Evolutionary conservation across 441 rosid genomes (phyloP).

Genomic region (Syzygium syzygioides): DNA sequence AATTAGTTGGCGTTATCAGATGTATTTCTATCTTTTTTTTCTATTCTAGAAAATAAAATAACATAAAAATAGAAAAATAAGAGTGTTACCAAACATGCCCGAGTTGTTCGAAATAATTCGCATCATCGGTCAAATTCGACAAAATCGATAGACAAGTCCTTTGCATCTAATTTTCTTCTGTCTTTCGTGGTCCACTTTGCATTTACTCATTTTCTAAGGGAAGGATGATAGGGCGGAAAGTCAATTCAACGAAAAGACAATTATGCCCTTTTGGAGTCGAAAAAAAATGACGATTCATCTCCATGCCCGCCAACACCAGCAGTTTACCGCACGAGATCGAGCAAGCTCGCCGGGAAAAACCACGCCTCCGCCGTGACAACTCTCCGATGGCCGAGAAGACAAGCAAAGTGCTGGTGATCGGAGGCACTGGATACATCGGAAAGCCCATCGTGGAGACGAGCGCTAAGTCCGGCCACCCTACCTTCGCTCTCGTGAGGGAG

Average conservation of each 20-base stretch:
- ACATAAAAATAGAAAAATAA: no score
- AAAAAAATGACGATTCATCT: not conserved
- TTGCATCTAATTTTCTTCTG: not conserved
- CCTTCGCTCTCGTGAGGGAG: slow-evolving; percentile 30
- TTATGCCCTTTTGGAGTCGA: not conserved
- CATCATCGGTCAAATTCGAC: not conserved
- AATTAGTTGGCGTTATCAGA: no score
- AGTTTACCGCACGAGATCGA: not conserved
- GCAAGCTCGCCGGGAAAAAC: not conserved
- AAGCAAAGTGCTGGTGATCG: slow-evolving; percentile 32
- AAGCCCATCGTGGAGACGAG: slow-evolving; percentile 37
- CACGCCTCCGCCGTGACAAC: rapidly evolving
- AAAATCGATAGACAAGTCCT: not conserved
- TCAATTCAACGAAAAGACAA: not conserved
- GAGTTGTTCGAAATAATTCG: not conserved
- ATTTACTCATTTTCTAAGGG: not conserved
- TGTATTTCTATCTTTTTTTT: no score
- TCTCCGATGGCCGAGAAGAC: slow-evolving; percentile 10
- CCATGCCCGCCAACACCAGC: not conserved
- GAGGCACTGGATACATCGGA: slow-evolving; percentile 38
- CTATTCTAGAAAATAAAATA: no score
- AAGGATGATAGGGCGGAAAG: not conserved
- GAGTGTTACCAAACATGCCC: no score
- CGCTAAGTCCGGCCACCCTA: slow-evolving; percentile 32
- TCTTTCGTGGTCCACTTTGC: not conserved